Percentiles rank a stretch among this genome's conserved stretches.
These are phyloP conservation scores for Heimioporus sp. DNA, from an alignment of 768 basidiomycete species.

Conservation along the genomic window DNA sequence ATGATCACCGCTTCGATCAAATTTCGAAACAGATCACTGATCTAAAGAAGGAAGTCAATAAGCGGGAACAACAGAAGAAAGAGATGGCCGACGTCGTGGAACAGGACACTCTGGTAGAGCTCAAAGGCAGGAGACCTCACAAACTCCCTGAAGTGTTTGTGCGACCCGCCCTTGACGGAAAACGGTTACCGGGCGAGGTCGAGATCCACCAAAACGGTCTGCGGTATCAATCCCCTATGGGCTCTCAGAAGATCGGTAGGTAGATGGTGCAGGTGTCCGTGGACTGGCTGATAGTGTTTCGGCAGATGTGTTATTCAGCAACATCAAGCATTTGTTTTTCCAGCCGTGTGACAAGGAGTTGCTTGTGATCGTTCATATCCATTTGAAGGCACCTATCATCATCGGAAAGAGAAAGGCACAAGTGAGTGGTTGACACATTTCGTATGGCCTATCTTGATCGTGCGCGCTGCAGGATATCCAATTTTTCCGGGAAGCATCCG, in stretches of 20 bases:
- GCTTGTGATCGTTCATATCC: constrained; percentile 89
- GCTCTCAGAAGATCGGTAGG: constrained; percentile 88
- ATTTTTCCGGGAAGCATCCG: constrained; percentile 97
- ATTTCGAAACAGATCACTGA: constrained; percentile 92
- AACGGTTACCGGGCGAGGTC: constrained; percentile 93
- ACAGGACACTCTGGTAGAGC: constrained; percentile 85
- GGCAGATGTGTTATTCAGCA: constrained; percentile 89
- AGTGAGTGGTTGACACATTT: constrained; percentile 42
- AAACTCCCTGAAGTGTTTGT: constrained; percentile 92
- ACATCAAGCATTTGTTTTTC: constrained; percentile 98
- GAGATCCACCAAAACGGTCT: constrained; percentile 98
- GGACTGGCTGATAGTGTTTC: constrained; percentile 4
- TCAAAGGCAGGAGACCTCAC: constrained; percentile 83
- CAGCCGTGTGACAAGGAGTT: constrained; percentile 97
- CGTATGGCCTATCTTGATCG: background rate
- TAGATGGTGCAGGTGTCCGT: constrained; percentile 1
- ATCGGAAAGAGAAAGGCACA: constrained; percentile 98
- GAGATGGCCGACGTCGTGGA: constrained; percentile 98
- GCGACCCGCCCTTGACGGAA: constrained; percentile 91
- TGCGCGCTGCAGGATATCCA: constrained; percentile 74
- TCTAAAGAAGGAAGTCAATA: constrained; percentile 94
- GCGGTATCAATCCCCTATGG: constrained; percentile 83
- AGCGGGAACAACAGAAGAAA: constrained; percentile 96
- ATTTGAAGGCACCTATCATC: constrained; percentile 95
- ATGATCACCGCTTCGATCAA: constrained; percentile 84